phyloP scores from a whole-genome alignment of 768 basidiomycete genomes.

The Suillus tomentosus region DNA sequence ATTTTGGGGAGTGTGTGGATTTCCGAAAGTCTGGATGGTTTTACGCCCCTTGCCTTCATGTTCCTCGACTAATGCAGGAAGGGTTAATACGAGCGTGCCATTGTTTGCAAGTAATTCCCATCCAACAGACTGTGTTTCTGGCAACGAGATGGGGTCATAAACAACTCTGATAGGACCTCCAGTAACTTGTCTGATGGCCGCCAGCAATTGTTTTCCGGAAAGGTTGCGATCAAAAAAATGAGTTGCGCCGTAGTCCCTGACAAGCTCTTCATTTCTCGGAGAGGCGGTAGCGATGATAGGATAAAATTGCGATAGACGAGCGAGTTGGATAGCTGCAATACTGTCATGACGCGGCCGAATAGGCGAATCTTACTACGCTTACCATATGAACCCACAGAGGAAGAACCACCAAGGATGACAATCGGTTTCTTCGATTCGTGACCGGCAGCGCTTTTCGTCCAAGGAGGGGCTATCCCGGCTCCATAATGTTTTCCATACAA shows the following conservation, averaged over 20 bases:
- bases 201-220: constrained; percentile 19
- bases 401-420: constrained; percentile 49
- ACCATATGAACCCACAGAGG: constrained; percentile 52
- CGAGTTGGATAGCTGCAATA: constrained; percentile 40
- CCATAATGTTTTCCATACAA: constrained; percentile 44
- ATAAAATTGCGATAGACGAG: constrained; percentile 40
- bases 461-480: constrained; percentile 40
- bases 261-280: constrained; percentile 27
- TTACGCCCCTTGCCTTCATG: constrained; percentile 24
- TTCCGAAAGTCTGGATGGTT: constrained; percentile 24
- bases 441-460: constrained; percentile 32
- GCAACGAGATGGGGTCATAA: constrained; percentile 35
- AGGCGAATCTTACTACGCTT: constrained; percentile 16
- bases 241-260: constrained; percentile 43
- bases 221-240: constrained; percentile 39
- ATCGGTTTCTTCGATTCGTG: constrained; percentile 46
- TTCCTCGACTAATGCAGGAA: constrained; percentile 25
- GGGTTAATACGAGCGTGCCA: constrained; percentile 36
- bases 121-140: constrained; percentile 38
- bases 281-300: constrained; percentile 46
- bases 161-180: constrained; percentile 23
- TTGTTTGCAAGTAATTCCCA: constrained; percentile 34
- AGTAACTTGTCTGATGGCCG: constrained; percentile 31
- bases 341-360: constrained; percentile 10
- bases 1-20: constrained; percentile 25